phyloP scores from a whole-genome alignment of 129 eudicot genomes.

The Saposhnikovia divaricata region DNA sequence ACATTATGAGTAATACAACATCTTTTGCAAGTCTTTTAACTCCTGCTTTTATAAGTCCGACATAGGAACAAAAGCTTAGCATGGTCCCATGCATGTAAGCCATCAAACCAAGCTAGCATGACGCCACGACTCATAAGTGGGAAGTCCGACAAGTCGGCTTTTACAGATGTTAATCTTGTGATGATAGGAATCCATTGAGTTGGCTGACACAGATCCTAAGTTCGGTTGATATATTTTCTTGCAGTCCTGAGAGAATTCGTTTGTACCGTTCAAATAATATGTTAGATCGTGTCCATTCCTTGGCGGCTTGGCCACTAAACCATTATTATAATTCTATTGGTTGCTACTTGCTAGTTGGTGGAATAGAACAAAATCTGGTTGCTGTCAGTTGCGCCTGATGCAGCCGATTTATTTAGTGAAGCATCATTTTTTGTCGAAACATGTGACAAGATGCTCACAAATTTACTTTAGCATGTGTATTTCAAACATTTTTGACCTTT shows the following conservation, averaged over 20 bases:
- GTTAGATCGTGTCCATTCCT: neutral
- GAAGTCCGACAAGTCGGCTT: neutral
- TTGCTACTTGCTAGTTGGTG: neutral
- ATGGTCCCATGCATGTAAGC: neutral
- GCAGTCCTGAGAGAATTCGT: neutral
- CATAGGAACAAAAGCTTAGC: neutral
- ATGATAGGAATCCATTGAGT: neutral
- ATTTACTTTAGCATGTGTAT: neutral
- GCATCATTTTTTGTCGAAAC: neutral
- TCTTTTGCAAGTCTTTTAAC: neutral
- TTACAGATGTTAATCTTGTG: too few species aligned
- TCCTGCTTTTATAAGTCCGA: neutral
- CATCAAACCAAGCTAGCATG: neutral
- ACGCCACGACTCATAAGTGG: neutral
- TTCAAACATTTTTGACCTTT: neutral
- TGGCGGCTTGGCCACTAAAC: neutral
- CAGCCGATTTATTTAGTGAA: neutral
- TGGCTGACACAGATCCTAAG: neutral
- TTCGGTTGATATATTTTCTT: neutral
- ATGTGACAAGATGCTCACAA: neutral
- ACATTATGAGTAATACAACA: neutral
- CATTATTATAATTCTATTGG: neutral
- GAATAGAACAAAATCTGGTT: neutral
- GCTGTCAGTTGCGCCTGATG: neutral
- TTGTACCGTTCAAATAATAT: neutral